Evolutionary conservation across 2,329 filamentous ascomycete species (phyloP).

Genomic region (Lachnellula suecica): DNA sequence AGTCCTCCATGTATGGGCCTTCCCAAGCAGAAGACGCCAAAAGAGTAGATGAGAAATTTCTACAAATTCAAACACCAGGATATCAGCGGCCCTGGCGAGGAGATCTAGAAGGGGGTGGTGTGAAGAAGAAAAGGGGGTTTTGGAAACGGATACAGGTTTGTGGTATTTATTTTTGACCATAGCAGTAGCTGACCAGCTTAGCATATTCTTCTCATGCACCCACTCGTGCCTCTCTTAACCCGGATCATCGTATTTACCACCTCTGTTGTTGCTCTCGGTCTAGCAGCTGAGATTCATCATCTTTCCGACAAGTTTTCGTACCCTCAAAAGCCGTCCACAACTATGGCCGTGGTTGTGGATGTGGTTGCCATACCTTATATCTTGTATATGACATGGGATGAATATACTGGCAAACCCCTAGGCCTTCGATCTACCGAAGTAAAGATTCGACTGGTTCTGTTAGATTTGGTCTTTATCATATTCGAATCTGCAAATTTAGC

Average conservation of each 20-base stretch:
- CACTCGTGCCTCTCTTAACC: conserved; percentile 82
- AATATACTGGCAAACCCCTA: conserved; percentile 91
- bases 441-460: conserved; percentile 85
- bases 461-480: conserved; percentile 95
- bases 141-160: conserved; percentile 29
- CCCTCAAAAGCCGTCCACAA: conserved; percentile 70
- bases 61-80: conserved; percentile 32
- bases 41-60: conserved; percentile 28
- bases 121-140: conserved; percentile 30
- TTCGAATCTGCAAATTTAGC: conserved; percentile 94
- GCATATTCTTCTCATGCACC: conserved; percentile 33
- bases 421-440: conserved; percentile 80
- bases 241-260: conserved; percentile 81
- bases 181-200: conserved; percentile 16
- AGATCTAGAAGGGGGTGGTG: conserved; percentile 26
- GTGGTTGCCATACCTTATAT: conserved; percentile 87
- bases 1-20: conserved; percentile 32
- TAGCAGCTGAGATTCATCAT: conserved; percentile 74
- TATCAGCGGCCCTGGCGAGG: conserved; percentile 35
- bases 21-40: conserved; percentile 24
- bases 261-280: conserved; percentile 75
- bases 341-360: conserved; percentile 89
- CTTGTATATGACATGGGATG: conserved; percentile 91
- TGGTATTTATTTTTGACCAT: background rate
- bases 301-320: conserved; percentile 39